These are phyloP conservation scores for Fusarium proliferatum DNA, from an alignment of 2,329 filamentous ascomycete genomes.

Conservation along the genomic window DNA sequence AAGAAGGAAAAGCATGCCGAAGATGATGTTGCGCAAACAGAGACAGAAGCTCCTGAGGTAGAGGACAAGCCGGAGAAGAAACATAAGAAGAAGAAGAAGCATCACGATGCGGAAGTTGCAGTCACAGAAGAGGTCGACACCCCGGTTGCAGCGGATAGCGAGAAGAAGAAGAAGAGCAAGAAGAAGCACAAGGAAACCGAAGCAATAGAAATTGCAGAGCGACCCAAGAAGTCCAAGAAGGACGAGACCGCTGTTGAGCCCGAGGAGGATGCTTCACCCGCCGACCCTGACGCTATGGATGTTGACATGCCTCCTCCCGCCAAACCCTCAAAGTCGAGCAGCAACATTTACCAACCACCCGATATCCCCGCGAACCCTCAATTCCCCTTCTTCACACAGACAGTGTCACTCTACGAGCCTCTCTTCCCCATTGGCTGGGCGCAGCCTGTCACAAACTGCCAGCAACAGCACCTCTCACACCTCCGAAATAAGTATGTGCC, in stretches of 20 bases:
- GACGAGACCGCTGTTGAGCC: slow-evolving; percentile 18
- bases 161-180: slow-evolving; percentile 49
- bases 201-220: slow-evolving; percentile 31
- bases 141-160: slow-evolving; percentile 22
- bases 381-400: slow-evolving; percentile 83
- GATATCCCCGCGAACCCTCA: slow-evolving; percentile 55
- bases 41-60: slow-evolving; percentile 7
- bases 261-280: slow-evolving; percentile 20
- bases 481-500: slow-evolving; percentile 82
- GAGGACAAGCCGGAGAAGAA: slow-evolving; percentile 45
- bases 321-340: slow-evolving; percentile 43
- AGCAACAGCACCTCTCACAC: slow-evolving; percentile 79
- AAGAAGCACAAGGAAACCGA: slow-evolving; percentile 42
- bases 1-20: slow-evolving; percentile 44
- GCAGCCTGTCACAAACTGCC: slow-evolving; percentile 75
- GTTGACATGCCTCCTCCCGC: slow-evolving; percentile 49
- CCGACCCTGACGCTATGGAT: slow-evolving; percentile 54
- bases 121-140: slow-evolving; percentile 18
- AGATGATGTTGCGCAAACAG: slow-evolving; percentile 12
- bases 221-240: slow-evolving; percentile 48
- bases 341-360: slow-evolving; percentile 52
- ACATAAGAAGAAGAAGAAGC: slow-evolving; percentile 49
- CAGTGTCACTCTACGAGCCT: slow-evolving; percentile 82
- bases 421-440: slow-evolving; percentile 78
- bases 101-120: slow-evolving; percentile 35